Evolutionary conservation across 1,139 yeast species (phyloP).

Genomic region (Sugiyamaella xylanicola): DNA sequence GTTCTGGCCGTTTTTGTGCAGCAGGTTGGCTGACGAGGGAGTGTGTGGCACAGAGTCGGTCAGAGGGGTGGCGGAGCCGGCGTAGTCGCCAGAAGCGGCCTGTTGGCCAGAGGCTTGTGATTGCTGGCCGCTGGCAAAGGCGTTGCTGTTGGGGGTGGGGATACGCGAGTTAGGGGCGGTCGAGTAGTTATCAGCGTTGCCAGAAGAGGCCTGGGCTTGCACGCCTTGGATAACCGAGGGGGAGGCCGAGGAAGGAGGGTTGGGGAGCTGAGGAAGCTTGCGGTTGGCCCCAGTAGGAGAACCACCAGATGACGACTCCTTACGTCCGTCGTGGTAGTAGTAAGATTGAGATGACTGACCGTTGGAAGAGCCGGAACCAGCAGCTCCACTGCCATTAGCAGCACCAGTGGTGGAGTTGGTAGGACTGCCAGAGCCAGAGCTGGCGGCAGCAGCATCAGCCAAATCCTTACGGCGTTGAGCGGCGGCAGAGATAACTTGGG

Average conservation of each 20-base stretch:
- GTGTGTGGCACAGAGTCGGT: constrained; percentile 32
- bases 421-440: constrained; percentile 14
- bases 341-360: constrained; percentile 16
- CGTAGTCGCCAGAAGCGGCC: constrained; percentile 19
- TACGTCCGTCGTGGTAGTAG: constrained; percentile 18
- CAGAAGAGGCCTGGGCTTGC: constrained; percentile 15
- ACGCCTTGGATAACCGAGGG: constrained; percentile 15
- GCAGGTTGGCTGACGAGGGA: constrained; percentile 23
- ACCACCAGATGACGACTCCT: constrained; percentile 13
- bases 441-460: constrained; percentile 22
- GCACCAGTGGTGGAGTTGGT: constrained; percentile 19
- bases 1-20: constrained; percentile 11
- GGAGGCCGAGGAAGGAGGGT: constrained; percentile 19
- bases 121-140: constrained; percentile 8
- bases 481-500: constrained; percentile 40
- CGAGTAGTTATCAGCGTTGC: constrained; percentile 12
- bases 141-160: constrained; percentile 18
- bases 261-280: constrained; percentile 18
- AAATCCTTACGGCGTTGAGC: constrained; percentile 35
- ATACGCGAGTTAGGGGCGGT: constrained; percentile 16
- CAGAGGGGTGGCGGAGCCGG: constrained; percentile 30
- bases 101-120: constrained; percentile 11
- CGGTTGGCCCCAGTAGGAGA: constrained; percentile 15
- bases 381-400: constrained; percentile 12
- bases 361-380: neutral